Base-by-base conservation (phyloP, 2,329 filamentous ascomycete genomes). In the Fusarium odoratissimum region DNA sequence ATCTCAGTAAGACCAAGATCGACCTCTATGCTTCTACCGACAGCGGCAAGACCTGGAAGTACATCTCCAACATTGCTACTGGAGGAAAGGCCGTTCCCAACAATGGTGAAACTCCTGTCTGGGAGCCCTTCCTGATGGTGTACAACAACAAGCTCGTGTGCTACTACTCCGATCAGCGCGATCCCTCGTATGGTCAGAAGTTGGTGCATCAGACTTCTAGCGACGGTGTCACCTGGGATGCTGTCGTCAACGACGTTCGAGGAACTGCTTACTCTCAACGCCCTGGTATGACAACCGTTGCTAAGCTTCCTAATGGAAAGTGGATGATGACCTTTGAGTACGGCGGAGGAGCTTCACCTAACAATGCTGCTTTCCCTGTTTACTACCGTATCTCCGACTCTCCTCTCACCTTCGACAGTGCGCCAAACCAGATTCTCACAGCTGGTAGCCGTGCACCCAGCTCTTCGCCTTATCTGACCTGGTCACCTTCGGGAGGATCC, bases 191-290 rank as follows among this genome's bases (percentile, higher is more conserved):
- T 17, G 56, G 42, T 3, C 71, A 74, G 37, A 74, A 74, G 45
- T 84, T 93, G 44, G 85, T 89, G 2, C 91, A 93, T 77, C 89
- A 92, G 78, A 83, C 84, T 13, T 85, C 88, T 1, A 83, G 80
- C 4, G 89, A 93, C 75, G 83, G 92, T n/a, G 80, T 83, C 46
- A 87, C 79, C n/a, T 93, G 91, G 91, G 85, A 85, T 19, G 76
- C 84, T 1, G 82, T 87, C 4, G 86, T 92, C 52, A 90, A 93
- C 75, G 90, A 92, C 28, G 83, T 87, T 13, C 41, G 69, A 4
- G 90, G 91, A 73, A 80, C 56, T 8, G n/a, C 25, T 0, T 62
- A 68, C 5, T 41, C 33, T 28, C 40, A 64, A 8, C 67, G 69
- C 0, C 67, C 69, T 3, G 69, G 69, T 6, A 72, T 72, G 69